Conservation (phyloP, 2,329 filamentous ascomycete species). For the Claviceps cyperi region DNA sequence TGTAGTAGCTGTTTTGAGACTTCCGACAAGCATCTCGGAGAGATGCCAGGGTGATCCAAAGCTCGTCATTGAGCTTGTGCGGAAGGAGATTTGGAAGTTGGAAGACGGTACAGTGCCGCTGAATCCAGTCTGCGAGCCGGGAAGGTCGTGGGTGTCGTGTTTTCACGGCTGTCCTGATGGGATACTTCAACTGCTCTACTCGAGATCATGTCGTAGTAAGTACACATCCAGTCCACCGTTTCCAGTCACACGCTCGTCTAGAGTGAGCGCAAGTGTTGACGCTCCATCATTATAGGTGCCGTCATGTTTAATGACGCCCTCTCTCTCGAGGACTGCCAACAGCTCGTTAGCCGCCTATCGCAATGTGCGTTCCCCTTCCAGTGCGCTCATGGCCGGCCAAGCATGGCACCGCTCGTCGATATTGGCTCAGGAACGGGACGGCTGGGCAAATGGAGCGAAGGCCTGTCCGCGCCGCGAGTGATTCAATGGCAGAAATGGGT, state of each 20-base stretch:
- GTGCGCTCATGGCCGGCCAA: slow-evolving; percentile 65
- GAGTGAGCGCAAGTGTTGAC: neutral
- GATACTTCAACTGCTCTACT: slow-evolving; percentile 63
- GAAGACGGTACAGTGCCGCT: slow-evolving; percentile 28
- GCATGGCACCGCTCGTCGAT: slow-evolving; percentile 48
- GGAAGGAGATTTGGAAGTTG: slow-evolving; percentile 57
- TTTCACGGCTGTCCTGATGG: slow-evolving; percentile 60
- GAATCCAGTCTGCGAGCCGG: slow-evolving; percentile 1
- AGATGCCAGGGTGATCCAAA: slow-evolving; percentile 60
- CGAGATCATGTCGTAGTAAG: slow-evolving; percentile 57
- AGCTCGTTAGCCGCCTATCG: slow-evolving; percentile 42
- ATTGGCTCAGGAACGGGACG: slow-evolving; percentile 20
- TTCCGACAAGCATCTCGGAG: slow-evolving; percentile 63
- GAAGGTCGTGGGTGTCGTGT: slow-evolving; percentile 39
- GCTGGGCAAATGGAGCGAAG: slow-evolving; percentile 15
- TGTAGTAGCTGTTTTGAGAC: slow-evolving; percentile 26
- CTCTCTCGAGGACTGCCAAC: slow-evolving; percentile 38
- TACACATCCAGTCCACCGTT: neutral
- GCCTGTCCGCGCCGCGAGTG: neutral
- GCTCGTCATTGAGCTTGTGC: slow-evolving; percentile 58
- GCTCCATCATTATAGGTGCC: slow-evolving; percentile 29
- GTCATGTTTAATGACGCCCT: slow-evolving; percentile 77
- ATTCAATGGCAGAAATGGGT: slow-evolving; percentile 13
- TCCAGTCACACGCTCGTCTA: too few relatives aligned
- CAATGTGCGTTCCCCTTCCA: slow-evolving; percentile 62